These are phyloP conservation scores for Berberis thunbergii DNA, from an alignment of 164 flowering plant species.

Conservation along the genomic window DNA sequence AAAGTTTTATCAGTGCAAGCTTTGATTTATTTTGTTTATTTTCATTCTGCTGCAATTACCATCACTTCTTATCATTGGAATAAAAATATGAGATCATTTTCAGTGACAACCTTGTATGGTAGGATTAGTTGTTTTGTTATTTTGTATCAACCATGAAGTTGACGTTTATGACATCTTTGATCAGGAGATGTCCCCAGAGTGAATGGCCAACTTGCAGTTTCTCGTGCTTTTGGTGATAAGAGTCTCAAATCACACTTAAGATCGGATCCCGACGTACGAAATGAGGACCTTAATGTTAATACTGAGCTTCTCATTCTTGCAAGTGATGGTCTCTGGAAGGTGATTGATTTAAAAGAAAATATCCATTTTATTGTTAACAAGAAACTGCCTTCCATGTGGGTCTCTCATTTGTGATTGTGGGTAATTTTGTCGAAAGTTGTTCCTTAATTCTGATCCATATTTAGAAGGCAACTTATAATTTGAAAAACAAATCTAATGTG, in stretches of 20 bases:
- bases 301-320: slow-evolving; percentile 71
- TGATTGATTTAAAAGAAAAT: slow-evolving; percentile 8
- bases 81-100: neutral
- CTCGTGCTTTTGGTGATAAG: slow-evolving; percentile 89
- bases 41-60: no score
- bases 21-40: no score
- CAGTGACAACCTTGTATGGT: neutral
- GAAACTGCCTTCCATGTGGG: no score
- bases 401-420: no score
- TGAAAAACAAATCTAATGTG: neutral
- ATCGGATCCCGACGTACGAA: slow-evolving; percentile 58
- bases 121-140: neutral
- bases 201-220: slow-evolving; percentile 79
- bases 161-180: slow-evolving; percentile 8
- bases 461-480: neutral
- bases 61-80: neutral
- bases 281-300: slow-evolving; percentile 32
- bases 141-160: neutral
- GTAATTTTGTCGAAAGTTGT: no score
- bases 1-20: no score
- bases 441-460: neutral
- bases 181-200: slow-evolving; percentile 87
- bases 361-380: neutral
- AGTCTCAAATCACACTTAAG: slow-evolving; percentile 66
- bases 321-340: slow-evolving; percentile 92